Base-by-base conservation (phyloP, 306 rosid species). In the Pueraria montana region DNA sequence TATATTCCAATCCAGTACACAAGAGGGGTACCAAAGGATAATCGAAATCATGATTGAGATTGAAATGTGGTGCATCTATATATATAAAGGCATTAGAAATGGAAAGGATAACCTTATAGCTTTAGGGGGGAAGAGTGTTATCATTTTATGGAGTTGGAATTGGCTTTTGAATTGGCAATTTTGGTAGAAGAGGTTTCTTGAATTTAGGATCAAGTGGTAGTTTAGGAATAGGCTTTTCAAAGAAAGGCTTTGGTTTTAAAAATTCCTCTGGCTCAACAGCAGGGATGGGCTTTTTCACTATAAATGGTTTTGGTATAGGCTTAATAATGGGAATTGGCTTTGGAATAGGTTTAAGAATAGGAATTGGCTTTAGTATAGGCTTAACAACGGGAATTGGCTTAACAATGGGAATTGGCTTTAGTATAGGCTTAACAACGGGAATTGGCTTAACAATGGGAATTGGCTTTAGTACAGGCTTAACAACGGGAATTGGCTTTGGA, bases 101-200 rank as follows among this genome's bases (percentile, higher is more conserved):
- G 11, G 20, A 14, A 30, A 23, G 43, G 4, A 1, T 61, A 61
- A 26, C 9, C 24, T 58, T 11, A 59, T 11, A 58, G 30, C 4
- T 11, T 4, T 9, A 24, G n/a, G 8, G 17, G 16, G 1, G 40
- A 14, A 27, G 20, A 21, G 17, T 21, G 7, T 62, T 50, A 81
- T 62, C 48, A 48, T 13, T 20, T 62, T 46, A 82, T 42, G 77
- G 76, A 26, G 14, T 5, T 40, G 71, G 77, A 68, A 67, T 55
- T 75, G 85, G 85, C 38, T 74, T 74, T 34, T 18, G 72, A 76
- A 83, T 70, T 2, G 75, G 83, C 7, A 58, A 58, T 23, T 17
- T 17, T 4, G 65, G 30, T 56, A 21, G 13, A 66, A 53, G 3
- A 58, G 66, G 86, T 38, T 68, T 77, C 73, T 58, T 32, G 30